Evolutionary conservation across 1,139 yeast genomes (phyloP), one percentile per base, ranked within the genome.

Genomic region (Saccharomycopsis phalli): DNA sequence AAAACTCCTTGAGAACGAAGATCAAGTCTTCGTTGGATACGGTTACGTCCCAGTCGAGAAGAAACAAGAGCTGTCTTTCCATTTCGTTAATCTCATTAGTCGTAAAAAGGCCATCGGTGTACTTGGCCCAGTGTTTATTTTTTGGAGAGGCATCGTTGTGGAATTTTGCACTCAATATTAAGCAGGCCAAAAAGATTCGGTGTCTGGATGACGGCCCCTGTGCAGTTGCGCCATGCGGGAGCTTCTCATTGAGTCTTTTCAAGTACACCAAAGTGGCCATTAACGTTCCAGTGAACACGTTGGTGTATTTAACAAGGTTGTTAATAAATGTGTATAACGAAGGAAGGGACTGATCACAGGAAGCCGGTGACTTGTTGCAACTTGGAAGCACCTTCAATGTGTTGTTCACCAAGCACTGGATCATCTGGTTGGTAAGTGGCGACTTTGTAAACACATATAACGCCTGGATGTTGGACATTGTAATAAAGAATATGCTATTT

Each of bases 51-150:
- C 97, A 91, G 52, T 83, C 80, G 46, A 91, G 70, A 50, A 86
- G 75, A 37, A 72, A 74, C 41, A 88, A 74, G 50, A 91, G 67
- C 61, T 91, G 97, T 51, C 87, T 70, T 63, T 91, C 98, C 55
- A 94, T 84, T 56, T 87, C 76, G 61, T 91, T 91, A 45, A 91
- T 88, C 55, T 91, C 97, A 22, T 69, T 70, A 37, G 82, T 64
- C 20, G 76, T 59, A 50, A 91, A 71, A 44, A 91, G 66, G 1
- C 95, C 95, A 57, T 80, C 76, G 11, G 97, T 86, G 65, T 87
- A 88, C 47, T 74, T 71, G 13, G 94, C 81, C 98, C 98, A 91
- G 65, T 88, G 95, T 62, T 81, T 87, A 63, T 91, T 91, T 59
- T 88, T 72, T 38, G 97, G 98, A 14, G 93, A 79, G 2, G 94